These are phyloP conservation scores for Trypanosoma cruzi DNA, from an alignment of 208 protist species.

Conservation along the genomic window DNA sequence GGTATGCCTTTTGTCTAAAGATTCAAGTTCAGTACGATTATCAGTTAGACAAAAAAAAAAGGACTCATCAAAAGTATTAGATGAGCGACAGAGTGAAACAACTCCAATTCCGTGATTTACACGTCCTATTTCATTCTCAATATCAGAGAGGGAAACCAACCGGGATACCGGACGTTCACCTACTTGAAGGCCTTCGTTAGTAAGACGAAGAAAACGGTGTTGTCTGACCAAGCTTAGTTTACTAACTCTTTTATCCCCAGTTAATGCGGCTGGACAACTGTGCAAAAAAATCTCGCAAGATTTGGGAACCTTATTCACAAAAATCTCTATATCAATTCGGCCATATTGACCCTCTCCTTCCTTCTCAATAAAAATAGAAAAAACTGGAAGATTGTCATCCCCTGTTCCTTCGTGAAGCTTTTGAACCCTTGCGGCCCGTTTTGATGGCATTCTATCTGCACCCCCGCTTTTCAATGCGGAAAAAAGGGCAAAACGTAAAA, in stretches of 20 bases:
- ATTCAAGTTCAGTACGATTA: conserved; percentile 59
- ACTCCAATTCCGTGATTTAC: conserved; percentile 54
- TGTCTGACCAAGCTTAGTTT: conserved; percentile 67
- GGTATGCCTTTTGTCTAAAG: conserved; percentile 69
- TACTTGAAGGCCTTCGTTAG: conserved; percentile 71
- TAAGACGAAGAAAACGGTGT: conserved; percentile 60
- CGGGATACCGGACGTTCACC: conserved; percentile 52
- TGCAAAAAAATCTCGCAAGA: conserved; percentile 72
- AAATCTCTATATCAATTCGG: conserved; percentile 36
- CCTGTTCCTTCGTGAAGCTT: conserved; percentile 30
- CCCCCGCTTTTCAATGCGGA: conserved; percentile 8
- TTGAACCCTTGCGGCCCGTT: conserved; percentile 24
- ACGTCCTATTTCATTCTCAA: conserved; percentile 67
- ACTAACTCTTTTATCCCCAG: conserved; percentile 48
- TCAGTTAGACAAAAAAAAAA: conserved; percentile 87
- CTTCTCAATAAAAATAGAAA: conserved; percentile 39
- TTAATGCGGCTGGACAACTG: conserved; percentile 35
- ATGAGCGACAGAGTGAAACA: conserved; percentile 69
- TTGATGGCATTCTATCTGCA: conserved; percentile 25
- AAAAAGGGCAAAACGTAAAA: too few species aligned
- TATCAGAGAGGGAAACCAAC: conserved; percentile 39
- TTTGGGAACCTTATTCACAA: conserved; percentile 53
- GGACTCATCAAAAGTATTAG: conserved; percentile 54
- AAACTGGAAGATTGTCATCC: conserved; percentile 28
- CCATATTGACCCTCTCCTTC: conserved; percentile 31